Percentiles rank a stretch among this genome's conserved stretches.
Conservation (phyloP, 257 asterid species). For the Plectranthus barbatus region DNA sequence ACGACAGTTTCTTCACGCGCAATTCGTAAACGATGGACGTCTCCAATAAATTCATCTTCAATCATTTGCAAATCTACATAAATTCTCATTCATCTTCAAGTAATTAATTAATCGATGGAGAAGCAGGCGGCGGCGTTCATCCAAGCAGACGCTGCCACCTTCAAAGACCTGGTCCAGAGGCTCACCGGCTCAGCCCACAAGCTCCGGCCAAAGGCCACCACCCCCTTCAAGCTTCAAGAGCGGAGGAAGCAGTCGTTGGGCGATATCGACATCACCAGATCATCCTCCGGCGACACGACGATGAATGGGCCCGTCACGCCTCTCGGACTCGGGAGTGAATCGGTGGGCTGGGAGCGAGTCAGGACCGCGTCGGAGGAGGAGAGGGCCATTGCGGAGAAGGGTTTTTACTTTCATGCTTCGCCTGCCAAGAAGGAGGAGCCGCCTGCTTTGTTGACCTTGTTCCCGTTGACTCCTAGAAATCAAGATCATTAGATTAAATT, state of each 20-base stretch:
- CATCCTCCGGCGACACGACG: slow-evolving; percentile 1
- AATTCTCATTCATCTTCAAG: neutral
- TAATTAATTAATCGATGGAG: neutral
- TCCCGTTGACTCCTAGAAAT: slow-evolving; percentile 19
- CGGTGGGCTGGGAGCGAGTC: neutral
- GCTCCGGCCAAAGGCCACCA: slow-evolving; percentile 7
- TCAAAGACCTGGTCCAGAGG: slow-evolving; percentile 23
- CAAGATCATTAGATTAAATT: neutral
- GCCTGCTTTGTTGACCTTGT: slow-evolving; percentile 29
- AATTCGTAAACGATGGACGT: neutral
- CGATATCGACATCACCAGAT: slow-evolving; percentile 13
- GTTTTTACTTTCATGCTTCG: slow-evolving; percentile 21
- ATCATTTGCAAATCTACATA: neutral
- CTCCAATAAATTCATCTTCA: neutral
- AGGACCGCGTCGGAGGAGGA: slow-evolving; percentile 22
- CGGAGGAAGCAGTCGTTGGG: slow-evolving; percentile 19
- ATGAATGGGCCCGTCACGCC: slow-evolving; percentile 15
- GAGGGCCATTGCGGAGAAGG: slow-evolving; percentile 19
- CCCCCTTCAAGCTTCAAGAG: slow-evolving; percentile 22
- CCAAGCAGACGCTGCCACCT: slow-evolving; percentile 22
- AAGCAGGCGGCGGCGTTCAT: slow-evolving; percentile 4
- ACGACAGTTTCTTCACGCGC: slow-evolving; percentile 12
- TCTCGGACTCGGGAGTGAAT: slow-evolving; percentile 8
- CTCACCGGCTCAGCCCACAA: slow-evolving; percentile 17
- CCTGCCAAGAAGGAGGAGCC: slow-evolving; percentile 22